Evolutionary conservation across 176 grass and related monocot genomes (phyloP).

Genomic region (Eleusine indica): DNA sequence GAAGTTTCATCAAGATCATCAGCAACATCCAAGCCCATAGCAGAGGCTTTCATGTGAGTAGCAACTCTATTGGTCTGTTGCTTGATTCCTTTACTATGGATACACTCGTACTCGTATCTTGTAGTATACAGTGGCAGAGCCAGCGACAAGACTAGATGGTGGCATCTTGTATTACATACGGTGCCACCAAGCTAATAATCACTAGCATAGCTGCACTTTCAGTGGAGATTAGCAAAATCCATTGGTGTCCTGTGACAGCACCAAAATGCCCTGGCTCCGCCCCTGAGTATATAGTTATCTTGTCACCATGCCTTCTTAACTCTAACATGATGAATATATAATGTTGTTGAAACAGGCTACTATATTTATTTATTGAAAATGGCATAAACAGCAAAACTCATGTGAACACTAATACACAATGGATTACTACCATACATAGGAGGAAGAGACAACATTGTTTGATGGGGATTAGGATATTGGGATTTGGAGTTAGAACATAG

Average conservation of each 20-base stretch:
- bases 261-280: no score
- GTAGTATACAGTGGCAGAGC: neutral
- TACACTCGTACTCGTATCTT: neutral
- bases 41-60: constrained; percentile 70
- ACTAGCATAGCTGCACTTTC: no score
- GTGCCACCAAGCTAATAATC: no score
- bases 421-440: neutral
- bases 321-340: constrained; percentile 7
- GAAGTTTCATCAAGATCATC: constrained; percentile 77
- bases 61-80: neutral
- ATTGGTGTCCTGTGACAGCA: no score
- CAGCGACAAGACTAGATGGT: no score
- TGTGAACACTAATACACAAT: neutral
- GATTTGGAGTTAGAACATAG: neutral
- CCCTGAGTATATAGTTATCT: neutral
- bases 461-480: neutral
- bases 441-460: neutral
- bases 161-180: no score
- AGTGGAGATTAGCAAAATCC: no score
- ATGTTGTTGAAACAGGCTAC: neutral
- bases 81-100: neutral
- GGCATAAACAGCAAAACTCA: neutral
- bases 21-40: constrained; percentile 61
- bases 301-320: neutral
- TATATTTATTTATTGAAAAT: constrained; percentile 7